Conservation (phyloP, 805 yeast species). For the Yarrowia porcina region DNA sequence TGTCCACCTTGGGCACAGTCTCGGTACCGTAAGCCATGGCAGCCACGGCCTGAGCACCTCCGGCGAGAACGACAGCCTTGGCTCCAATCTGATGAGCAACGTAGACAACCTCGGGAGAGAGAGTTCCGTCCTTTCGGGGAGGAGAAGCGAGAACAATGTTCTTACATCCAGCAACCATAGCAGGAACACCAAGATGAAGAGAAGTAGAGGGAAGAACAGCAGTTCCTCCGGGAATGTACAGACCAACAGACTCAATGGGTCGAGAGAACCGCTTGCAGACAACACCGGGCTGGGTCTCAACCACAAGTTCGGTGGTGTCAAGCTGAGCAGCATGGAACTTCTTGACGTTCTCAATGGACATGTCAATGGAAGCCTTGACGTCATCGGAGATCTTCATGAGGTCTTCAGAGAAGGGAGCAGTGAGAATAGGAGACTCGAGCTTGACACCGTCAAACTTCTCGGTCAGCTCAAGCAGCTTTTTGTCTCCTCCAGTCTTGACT, state of each 20-base stretch:
- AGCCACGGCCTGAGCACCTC: constrained; percentile 99
- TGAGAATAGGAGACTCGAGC: constrained; percentile 66
- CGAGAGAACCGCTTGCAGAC: constrained; percentile 90
- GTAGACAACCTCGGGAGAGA: constrained; percentile 95
- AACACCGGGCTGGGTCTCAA: constrained; percentile 94
- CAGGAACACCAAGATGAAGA: constrained; percentile 97
- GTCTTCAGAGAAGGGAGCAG: constrained; percentile 82
- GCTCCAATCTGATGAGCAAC: constrained; percentile 97
- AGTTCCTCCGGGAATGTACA: constrained; percentile 98
- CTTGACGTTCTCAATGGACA: constrained; percentile 82
- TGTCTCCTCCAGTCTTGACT: constrained; percentile 76
- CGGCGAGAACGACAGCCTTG: constrained; percentile 83
- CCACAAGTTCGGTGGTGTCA: constrained; percentile 63
- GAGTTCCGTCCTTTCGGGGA: constrained; percentile 86
- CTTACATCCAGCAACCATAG: constrained; percentile 93
- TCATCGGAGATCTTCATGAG: constrained; percentile 70
- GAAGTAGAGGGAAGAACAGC: constrained; percentile 98
- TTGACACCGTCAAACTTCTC: constrained; percentile 86
- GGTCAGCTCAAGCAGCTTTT: constrained; percentile 83
- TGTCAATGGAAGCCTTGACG: constrained; percentile 79
- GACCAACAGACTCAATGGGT: constrained; percentile 91
- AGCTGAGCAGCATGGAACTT: constrained; percentile 90
- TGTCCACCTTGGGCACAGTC: constrained; percentile 87
- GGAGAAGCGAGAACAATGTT: constrained; percentile 94
- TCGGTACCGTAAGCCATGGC: constrained; percentile 99